Conservation (phyloP, 257 asterid species). For the Solanum sparsipilum region DNA sequence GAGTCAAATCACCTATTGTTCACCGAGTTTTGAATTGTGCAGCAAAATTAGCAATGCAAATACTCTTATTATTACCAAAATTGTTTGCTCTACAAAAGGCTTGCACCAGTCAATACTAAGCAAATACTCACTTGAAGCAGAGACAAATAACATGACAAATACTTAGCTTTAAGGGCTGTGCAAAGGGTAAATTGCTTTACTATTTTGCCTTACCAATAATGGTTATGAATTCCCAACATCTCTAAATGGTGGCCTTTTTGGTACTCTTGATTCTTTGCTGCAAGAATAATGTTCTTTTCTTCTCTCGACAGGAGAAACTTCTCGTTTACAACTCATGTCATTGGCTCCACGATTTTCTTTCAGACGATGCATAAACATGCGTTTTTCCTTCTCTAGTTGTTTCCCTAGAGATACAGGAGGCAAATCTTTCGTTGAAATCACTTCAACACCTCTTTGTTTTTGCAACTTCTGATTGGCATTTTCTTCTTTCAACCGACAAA, state of each 20-base stretch:
- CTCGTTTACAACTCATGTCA: constrained; percentile 9
- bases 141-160: background rate
- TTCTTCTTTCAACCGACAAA: constrained; percentile 11
- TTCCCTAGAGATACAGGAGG: constrained; percentile 50
- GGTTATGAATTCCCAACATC: constrained; percentile 47
- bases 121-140: background rate
- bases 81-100: background rate
- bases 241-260: constrained; percentile 27
- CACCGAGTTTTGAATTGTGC: background rate
- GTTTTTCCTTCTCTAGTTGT: constrained; percentile 69
- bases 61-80: background rate
- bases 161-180: constrained; percentile 11
- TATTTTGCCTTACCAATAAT: constrained; percentile 11
- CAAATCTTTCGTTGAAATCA: constrained; percentile 1
- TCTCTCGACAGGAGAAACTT: constrained; percentile 11
- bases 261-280: constrained; percentile 2
- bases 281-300: background rate
- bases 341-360: constrained; percentile 17
- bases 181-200: constrained; percentile 18
- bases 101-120: background rate
- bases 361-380: constrained; percentile 18
- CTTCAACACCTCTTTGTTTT: background rate
- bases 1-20: background rate
- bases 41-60: background rate
- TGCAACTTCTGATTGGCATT: background rate